Evolutionary conservation across 2,329 filamentous ascomycete species (phyloP).

Genomic region (Aspergillus sp.): DNA sequence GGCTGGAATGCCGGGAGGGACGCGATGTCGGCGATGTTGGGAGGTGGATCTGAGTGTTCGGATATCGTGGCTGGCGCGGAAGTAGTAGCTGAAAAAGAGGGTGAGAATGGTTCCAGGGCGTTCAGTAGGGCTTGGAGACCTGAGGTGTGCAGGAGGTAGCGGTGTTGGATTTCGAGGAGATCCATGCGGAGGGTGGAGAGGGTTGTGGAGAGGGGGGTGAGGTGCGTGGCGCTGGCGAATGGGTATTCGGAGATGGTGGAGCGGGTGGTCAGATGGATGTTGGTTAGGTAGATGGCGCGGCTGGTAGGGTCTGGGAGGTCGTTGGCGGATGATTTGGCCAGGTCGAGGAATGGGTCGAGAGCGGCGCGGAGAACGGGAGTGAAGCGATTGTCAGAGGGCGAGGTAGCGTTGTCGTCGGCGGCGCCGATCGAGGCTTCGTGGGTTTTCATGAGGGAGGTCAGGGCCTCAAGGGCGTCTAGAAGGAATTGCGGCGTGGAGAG

Average conservation of each 20-base stretch:
- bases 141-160: slow-evolving; percentile 72
- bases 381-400: slow-evolving; percentile 67
- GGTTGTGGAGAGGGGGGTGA: slow-evolving; percentile 58
- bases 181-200: slow-evolving; percentile 48
- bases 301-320: slow-evolving; percentile 37
- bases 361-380: slow-evolving; percentile 73
- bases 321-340: slow-evolving; percentile 56
- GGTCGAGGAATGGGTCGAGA: slow-evolving; percentile 78
- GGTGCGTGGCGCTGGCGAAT: slow-evolving; percentile 62
- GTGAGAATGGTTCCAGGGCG: slow-evolving; percentile 50
- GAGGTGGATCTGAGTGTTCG: slow-evolving; percentile 27
- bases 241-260: slow-evolving; percentile 43
- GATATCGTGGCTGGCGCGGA: slow-evolving; percentile 1
- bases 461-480: slow-evolving; percentile 72
- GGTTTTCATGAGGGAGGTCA: slow-evolving; percentile 77
- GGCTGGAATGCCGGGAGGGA: slow-evolving; percentile 59
- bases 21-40: slow-evolving; percentile 56
- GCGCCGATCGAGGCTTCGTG: slow-evolving; percentile 74
- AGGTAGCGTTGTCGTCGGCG: slow-evolving; percentile 38
- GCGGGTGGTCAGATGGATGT: slow-evolving; percentile 45
- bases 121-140: slow-evolving; percentile 66
- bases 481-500: slow-evolving; percentile 78
- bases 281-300: slow-evolving; percentile 52
- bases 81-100: slow-evolving; percentile 6
- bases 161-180: slow-evolving; percentile 67